Conservation (phyloP, 1,139 yeast species). For the Torulaspora globosa region DNA sequence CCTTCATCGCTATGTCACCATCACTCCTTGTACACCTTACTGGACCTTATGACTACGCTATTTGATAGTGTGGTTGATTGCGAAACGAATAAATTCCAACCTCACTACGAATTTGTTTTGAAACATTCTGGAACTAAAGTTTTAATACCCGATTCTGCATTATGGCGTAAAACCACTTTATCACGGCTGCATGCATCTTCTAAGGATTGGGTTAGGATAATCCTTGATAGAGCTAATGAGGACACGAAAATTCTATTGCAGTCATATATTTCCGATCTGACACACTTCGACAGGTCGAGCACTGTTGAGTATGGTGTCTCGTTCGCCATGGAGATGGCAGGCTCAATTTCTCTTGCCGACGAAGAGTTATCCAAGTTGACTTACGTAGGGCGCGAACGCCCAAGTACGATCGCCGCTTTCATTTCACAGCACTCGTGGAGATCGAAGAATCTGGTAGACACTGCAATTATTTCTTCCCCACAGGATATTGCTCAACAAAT, state of each 20-base stretch:
- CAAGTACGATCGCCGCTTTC: slow-evolving; percentile 66
- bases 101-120: slow-evolving; percentile 67
- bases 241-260: slow-evolving; percentile 78
- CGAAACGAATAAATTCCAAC: slow-evolving; percentile 82
- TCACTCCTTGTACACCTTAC: slow-evolving; percentile 65
- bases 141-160: slow-evolving; percentile 70
- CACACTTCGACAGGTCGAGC: slow-evolving; percentile 31
- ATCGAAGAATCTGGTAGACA: slow-evolving; percentile 42
- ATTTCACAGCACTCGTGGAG: slow-evolving; percentile 79
- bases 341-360: slow-evolving; percentile 61
- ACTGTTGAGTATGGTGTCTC: slow-evolving; percentile 73
- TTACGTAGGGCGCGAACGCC: slow-evolving; percentile 37
- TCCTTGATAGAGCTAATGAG: slow-evolving; percentile 54
- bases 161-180: slow-evolving; percentile 70
- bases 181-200: slow-evolving; percentile 57
- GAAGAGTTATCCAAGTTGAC: slow-evolving; percentile 44
- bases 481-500: slow-evolving; percentile 29
- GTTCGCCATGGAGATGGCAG: slow-evolving; percentile 87
- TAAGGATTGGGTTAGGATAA: slow-evolving; percentile 57
- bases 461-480: slow-evolving; percentile 33
- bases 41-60: slow-evolving; percentile 73
- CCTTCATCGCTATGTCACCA: slow-evolving; percentile 82
- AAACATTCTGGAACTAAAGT: slow-evolving; percentile 55
- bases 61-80: slow-evolving; percentile 82
- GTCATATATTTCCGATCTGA: slow-evolving; percentile 57